Evolutionary conservation across 1,139 yeast genomes (phyloP).

Genomic region (Meyerozyma smithsonii): DNA sequence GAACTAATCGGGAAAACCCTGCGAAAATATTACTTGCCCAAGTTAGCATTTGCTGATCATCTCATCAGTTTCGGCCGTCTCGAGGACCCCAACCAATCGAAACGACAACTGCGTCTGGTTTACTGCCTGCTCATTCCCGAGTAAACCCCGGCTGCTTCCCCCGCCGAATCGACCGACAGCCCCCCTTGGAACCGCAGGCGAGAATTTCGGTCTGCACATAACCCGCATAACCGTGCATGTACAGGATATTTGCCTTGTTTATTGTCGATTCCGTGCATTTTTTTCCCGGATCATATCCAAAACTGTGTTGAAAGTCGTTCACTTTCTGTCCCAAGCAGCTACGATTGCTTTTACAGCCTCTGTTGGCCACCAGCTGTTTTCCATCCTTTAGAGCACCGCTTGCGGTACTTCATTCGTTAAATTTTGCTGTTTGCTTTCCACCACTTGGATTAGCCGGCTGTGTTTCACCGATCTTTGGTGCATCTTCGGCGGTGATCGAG

Average conservation of each 20-base stretch:
- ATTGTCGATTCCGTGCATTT: constrained; percentile 1
- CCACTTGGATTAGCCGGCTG: background rate
- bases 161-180: background rate
- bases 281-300: background rate
- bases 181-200: background rate
- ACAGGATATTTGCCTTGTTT: constrained; percentile 6
- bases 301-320: background rate
- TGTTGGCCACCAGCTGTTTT: background rate
- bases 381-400: background rate
- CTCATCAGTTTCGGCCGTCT: background rate
- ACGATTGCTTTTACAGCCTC: background rate
- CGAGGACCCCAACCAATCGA: background rate
- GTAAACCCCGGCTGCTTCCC: background rate
- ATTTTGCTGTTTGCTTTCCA: background rate
- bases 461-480: background rate
- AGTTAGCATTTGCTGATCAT: background rate
- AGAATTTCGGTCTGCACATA: constrained; percentile 6
- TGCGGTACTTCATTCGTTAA: background rate
- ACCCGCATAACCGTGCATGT: constrained; percentile 7
- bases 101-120: too few species aligned
- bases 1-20: background rate
- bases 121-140: too few species aligned
- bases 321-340: background rate
- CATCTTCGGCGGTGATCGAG: background rate
- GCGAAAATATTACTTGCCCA: background rate